Conservation (phyloP, 257 asterid genomes). For the Penstemon newberryi region DNA sequence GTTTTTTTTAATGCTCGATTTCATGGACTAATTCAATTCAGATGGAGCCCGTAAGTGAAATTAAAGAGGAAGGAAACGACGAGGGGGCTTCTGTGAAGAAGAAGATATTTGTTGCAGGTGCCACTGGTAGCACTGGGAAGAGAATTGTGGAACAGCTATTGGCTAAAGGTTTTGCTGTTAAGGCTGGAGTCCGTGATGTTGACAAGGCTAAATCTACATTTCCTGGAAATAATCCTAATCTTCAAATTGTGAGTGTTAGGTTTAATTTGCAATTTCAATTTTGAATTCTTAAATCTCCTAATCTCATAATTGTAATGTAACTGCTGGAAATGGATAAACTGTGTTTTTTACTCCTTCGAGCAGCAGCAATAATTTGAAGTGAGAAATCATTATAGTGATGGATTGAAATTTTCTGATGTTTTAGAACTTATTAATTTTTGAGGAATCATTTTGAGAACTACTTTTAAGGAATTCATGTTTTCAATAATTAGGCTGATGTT, state of each 20-base stretch:
- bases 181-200: conserved; percentile 86
- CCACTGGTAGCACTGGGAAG: conserved; percentile 90
- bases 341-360: too few relatives aligned
- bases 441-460: conserved; percentile 11
- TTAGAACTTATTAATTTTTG: background rate
- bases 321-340: too few relatives aligned
- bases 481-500: too few relatives aligned
- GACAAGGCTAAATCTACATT: conserved; percentile 77
- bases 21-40: conserved; percentile 28
- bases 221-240: conserved; percentile 59
- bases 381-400: background rate
- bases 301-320: too few relatives aligned
- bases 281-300: background rate
- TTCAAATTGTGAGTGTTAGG: conserved; percentile 66
- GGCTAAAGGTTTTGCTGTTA: conserved; percentile 84
- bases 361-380: too few relatives aligned
- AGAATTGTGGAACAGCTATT: conserved; percentile 91
- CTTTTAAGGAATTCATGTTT: background rate
- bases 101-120: conserved; percentile 90
- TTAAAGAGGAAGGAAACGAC: conserved; percentile 46
- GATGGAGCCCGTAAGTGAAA: conserved; percentile 65
- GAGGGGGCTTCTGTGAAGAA: conserved; percentile 43
- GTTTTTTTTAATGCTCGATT: background rate
- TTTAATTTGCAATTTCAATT: conserved; percentile 12
- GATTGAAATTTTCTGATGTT: background rate